Evolutionary conservation across 306 rosid species (phyloP), one percentile per base, ranked within the genome.

Genomic region (Cicer bijugum): DNA sequence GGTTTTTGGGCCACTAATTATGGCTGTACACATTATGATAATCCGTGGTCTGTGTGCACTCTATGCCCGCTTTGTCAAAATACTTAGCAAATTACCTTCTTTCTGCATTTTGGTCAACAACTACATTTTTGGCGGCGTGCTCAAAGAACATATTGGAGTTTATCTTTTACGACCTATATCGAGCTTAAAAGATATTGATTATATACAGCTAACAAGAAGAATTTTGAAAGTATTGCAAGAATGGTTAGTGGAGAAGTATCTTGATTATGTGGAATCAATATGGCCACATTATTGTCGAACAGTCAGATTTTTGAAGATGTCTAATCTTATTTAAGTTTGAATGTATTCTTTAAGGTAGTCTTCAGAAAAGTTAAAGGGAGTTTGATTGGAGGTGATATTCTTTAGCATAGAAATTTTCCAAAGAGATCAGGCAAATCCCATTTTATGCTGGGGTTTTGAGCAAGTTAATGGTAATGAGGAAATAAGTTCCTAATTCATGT

Each of bases 211-310:
- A 69, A 76, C 87, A 38, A 79, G 77, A 70, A 79, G 69, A 71
- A 87, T 76, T 85, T 68, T 87, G 84, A 90, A 85, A 78, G 91
- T 74, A 77, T 50, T 86, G 79, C 82, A 80, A 78, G 89, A 58
- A 56, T 75, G 88, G 83, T 15, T 82, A 23, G 37, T 77, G 75
- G 97, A 92, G 82, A 83, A 58, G 80, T 90, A 87, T 81, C 92
- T 90, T 45, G 98, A 92, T 77, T 90, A 12, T 78, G 84, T 88
- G 75, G 98, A 92, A 85, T 92, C 87, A 15, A 85, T 90, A 78
- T 92, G 98, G 98, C 98, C 98, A 45, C 74, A 14, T 78, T 92
- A 92, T 73, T 88, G 95, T 83, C 84, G 91, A 75, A 67, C 88
- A 74, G 84, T 92, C 81, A 89, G 98, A 79, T 86, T 90, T 81